Base-by-base conservation (phyloP, 805 yeast genomes). In the Sugiyamaella valdiviana region DNA sequence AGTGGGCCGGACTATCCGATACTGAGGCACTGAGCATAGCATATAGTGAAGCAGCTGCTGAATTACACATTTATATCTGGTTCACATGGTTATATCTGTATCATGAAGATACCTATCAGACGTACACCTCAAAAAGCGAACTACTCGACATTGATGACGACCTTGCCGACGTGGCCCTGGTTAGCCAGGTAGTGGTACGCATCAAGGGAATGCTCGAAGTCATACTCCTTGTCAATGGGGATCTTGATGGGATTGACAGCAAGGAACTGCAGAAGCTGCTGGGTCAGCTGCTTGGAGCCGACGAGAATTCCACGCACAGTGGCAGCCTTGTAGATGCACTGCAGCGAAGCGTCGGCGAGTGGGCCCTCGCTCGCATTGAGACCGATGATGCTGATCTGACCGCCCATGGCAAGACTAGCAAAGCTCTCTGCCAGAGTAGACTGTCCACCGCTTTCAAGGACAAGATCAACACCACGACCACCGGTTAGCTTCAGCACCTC, bases 361-460 rank as follows among this genome's bases (percentile, higher is more conserved):
- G n/a, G n/a, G n/a, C n/a, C n/a, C n/a, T n/a, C n/a, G n/a, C n/a
- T n/a, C n/a, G n/a, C n/a, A n/a, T n/a, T n/a, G 15, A 45, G 23
- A 3, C 51, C 51, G 36, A 49, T 45, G 17, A 45, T 36, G 17
- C 19, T 40, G 12, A 49, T 35, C 10, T n/a, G 14, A 6, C 45
- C 51, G 5, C 51, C 53, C 5, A 17, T 36, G n/a, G 45, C 43
- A 6, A 35, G 21, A n/a, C 44, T 19, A 3, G 6, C 29, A 15
- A 47, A 17, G 32, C 51, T 47, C 39, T 50, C 23, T 10, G 40
- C 45, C 6, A 39, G 35, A 35, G 48, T 46, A 9, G 42, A 46
- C 2, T 46, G 26, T 9, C 53, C 53, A 16, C 48, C 53, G 26
- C 44, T 50, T 22, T 50, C 53, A 9, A 49, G 36, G 38, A 49